Base-by-base conservation (phyloP, 163 green algal genomes). In the Scenedesmus sp. region DNA sequence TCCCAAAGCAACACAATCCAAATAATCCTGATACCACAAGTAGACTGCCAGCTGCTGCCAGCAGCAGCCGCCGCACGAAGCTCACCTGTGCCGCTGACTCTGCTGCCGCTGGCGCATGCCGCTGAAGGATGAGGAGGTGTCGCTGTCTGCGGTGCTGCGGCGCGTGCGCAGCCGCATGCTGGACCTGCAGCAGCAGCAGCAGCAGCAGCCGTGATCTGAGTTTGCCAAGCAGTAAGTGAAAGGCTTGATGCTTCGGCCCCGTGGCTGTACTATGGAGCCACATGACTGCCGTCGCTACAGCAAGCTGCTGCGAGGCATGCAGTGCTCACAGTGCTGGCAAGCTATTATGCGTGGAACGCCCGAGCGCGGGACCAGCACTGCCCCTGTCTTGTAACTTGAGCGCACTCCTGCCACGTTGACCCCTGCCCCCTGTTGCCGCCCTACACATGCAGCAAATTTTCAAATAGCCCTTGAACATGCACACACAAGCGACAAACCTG, bases 161-260 rank as follows among this genome's bases (percentile, higher is more conserved):
- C 88, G 88, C 8, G 81, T 83, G 26, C 88, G 88, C 23, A 92
- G 88, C 8, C 88, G 88, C 88, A 92, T 92, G 64, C 76, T 88
- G 62, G 88, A 83, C 77, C 88, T 91, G 57, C 76, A 73, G 54
- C 26, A 73, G 34, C 81, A 86, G n/a, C 77, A 59, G 46, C 46
- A 84, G 76, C 76, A 84, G 79, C 16, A n/a, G n/a, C n/a, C 59
- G 16, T 26, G 18, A 7, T 7, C 34, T 46, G 34, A 46, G 34
- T 46, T 46, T 46, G 34, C 34, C 34, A 46, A 86, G 81, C 81
- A 86, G 81, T 16, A 74, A 34, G 66, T 76, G 2, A 76, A 18
- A 76, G 66, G 66, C 66, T 76, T 15, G 15, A 76, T 76, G 2
- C 66, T 76, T 15, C 15, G 66, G 34, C 34, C 34, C 34, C 34